Conservation (phyloP, 2,329 filamentous ascomycete genomes). For the Pseudogymnoascus sp. region DNA sequence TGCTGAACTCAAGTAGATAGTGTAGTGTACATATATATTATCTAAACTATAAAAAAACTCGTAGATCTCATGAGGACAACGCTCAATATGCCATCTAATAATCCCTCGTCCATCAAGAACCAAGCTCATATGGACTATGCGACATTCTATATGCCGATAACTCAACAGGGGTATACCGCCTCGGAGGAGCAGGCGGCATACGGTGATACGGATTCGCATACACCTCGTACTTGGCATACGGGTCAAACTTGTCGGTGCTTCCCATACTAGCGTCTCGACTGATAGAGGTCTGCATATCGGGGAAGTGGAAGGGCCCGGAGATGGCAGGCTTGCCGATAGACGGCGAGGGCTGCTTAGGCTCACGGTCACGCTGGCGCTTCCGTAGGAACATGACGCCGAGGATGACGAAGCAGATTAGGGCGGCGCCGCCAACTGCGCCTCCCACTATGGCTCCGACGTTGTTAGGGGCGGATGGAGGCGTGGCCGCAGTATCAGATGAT, state of each 20-base stretch:
- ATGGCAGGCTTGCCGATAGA: background rate
- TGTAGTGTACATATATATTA: background rate
- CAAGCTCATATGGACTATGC: background rate
- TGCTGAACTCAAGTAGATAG: background rate
- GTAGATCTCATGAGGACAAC: background rate
- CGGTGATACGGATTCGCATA: background rate
- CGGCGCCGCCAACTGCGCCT: constrained; percentile 11
- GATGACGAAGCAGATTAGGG: constrained; percentile 13
- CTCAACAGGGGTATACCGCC: background rate
- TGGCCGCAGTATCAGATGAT: background rate
- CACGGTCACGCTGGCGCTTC: constrained; percentile 11
- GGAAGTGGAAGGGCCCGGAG: background rate
- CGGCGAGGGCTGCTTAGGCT: background rate
- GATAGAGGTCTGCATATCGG: background rate
- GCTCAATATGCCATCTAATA: background rate
- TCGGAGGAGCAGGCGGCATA: background rate
- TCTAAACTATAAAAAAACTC: background rate
- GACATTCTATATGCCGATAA: background rate
- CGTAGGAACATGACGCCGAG: constrained; percentile 15
- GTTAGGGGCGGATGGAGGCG: background rate
- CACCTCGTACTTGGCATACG: background rate
- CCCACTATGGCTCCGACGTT: constrained; percentile 13
- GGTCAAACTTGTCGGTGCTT: background rate
- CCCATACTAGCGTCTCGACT: background rate
- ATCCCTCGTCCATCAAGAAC: background rate